Conservation (phyloP, 257 asterid species). For the Salvia hispanica region DNA sequence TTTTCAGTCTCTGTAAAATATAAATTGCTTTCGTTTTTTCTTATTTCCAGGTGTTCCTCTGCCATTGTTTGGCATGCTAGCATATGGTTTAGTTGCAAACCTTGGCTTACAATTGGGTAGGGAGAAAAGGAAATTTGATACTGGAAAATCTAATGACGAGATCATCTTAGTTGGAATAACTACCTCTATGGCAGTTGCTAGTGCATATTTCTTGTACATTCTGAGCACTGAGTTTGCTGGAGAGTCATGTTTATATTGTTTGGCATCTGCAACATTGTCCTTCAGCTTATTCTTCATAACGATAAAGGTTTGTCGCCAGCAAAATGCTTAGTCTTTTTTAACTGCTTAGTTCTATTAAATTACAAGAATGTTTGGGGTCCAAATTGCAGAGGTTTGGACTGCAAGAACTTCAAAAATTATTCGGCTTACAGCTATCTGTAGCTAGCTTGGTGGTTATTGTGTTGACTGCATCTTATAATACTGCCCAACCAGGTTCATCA, state of each 20-base stretch:
- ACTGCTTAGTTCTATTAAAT: slow-evolving; percentile 20
- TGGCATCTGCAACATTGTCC: slow-evolving; percentile 71
- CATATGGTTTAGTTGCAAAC: slow-evolving; percentile 76
- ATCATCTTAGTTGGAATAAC: slow-evolving; percentile 62
- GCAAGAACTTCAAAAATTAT: slow-evolving; percentile 48
- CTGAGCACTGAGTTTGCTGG: slow-evolving; percentile 73
- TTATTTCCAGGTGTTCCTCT: slow-evolving; percentile 80
- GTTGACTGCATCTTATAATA: slow-evolving; percentile 64
- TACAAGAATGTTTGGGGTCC: slow-evolving; percentile 38
- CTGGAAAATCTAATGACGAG: slow-evolving; percentile 55
- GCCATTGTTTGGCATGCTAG: slow-evolving; percentile 84
- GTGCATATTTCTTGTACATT: slow-evolving; percentile 89
- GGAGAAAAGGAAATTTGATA: slow-evolving; percentile 42
- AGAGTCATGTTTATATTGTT: slow-evolving; percentile 79
- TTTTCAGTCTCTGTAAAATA: neutral
- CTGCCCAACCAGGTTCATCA: slow-evolving; percentile 49
- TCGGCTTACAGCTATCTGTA: slow-evolving; percentile 66
- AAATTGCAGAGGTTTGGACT: slow-evolving; percentile 52
- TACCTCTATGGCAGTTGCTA: slow-evolving; percentile 91
- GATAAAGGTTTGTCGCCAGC: slow-evolving; percentile 56
- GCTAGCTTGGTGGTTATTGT: slow-evolving; percentile 70
- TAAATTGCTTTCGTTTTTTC: slow-evolving; percentile 31
- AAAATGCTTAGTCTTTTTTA: slow-evolving; percentile 28
- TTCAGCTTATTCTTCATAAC: slow-evolving; percentile 72
- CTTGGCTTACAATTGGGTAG: slow-evolving; percentile 65